Evolutionary conservation across 345 rosid genomes (phyloP).

Genomic region (Salix brachista): DNA sequence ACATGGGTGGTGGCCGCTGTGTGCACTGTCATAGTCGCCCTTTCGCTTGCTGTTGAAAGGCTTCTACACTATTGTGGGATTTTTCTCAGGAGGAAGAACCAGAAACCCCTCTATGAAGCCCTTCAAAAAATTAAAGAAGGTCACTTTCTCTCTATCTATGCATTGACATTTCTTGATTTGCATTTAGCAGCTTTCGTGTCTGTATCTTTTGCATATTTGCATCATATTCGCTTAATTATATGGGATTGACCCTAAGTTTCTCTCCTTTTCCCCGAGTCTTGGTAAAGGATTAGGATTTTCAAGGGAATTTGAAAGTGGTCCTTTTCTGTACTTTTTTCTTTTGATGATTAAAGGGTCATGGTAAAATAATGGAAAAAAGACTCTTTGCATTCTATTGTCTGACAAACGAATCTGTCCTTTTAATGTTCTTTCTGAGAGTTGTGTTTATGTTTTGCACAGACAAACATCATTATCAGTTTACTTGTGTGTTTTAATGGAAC

Average conservation of each 20-base stretch:
- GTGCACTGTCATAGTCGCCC: constrained; percentile 25
- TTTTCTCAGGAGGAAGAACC: constrained; percentile 19
- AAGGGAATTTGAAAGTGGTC: neutral
- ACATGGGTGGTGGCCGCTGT: constrained; percentile 32
- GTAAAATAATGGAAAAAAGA: too few relatives aligned
- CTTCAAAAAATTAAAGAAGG: constrained; percentile 32
- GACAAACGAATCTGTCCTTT: too few relatives aligned
- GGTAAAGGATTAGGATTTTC: neutral
- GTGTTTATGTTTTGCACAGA: too few relatives aligned
- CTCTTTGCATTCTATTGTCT: too few relatives aligned
- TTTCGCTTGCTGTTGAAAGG: constrained; percentile 24
- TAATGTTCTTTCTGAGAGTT: too few relatives aligned
- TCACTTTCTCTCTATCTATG: neutral
- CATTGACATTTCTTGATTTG: neutral
- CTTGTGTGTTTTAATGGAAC: neutral
- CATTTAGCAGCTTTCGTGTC: neutral
- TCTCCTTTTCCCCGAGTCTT: neutral
- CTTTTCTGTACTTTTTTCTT: neutral
- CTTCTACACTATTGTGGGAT: constrained; percentile 23
- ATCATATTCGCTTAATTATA: too few relatives aligned
- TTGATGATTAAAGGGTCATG: too few relatives aligned
- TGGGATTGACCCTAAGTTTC: neutral
- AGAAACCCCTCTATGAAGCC: constrained; percentile 25
- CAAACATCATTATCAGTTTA: neutral
- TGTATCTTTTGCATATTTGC: neutral